Base-by-base conservation (phyloP, 2,329 filamentous ascomycete genomes). In the Verticillium isaacii region DNA sequence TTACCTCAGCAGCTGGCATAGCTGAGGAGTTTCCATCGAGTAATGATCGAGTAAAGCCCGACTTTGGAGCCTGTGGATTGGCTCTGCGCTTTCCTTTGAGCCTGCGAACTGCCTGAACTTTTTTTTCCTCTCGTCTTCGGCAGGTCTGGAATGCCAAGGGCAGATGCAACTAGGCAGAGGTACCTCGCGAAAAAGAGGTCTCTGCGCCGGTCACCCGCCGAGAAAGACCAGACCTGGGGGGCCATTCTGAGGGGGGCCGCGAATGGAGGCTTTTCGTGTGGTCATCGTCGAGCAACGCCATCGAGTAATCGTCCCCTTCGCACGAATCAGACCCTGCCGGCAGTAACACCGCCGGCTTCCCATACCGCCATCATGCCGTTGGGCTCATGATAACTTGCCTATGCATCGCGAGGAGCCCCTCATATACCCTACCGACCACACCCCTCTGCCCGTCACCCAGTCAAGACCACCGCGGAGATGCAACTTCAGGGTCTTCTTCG, bases 11-110 rank as follows among this genome's bases (percentile, higher is more conserved):
- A 15, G 14, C 37, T 2, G 9, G 9, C 12, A 19, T 15, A 17
- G 37, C 45, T 23, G 17, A 23, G 64, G 70, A 72, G 72, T 78
- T 80, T 78, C 67, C 63, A 79, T 80, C 77, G 77, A 80, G 77
- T 79, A 79, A 79, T 67, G 57, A 75, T 77, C 74, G 75, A 76
- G 75, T 78, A 78, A 78, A 70, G 15, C 25, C 25, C 32, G 52
- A 41, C 25, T 58, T 56, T 36, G 23, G 63, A 52, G 32, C 25
- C 36, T 45, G 50, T 25, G 54, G 52, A 61, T 57, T 56, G 59
- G 39, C 57, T 60, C 34, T 59, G 59, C 60, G 36, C 41, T 37
- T 14, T 32, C 37, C 15, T 41, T n/a, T 7, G 17, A 41, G 37
- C 14, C 14, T n/a, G 17, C 37, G 15, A 41, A 12, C 37, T 15